Base-by-base conservation (phyloP, 345 rosid genomes). In the Citrus sp. region DNA sequence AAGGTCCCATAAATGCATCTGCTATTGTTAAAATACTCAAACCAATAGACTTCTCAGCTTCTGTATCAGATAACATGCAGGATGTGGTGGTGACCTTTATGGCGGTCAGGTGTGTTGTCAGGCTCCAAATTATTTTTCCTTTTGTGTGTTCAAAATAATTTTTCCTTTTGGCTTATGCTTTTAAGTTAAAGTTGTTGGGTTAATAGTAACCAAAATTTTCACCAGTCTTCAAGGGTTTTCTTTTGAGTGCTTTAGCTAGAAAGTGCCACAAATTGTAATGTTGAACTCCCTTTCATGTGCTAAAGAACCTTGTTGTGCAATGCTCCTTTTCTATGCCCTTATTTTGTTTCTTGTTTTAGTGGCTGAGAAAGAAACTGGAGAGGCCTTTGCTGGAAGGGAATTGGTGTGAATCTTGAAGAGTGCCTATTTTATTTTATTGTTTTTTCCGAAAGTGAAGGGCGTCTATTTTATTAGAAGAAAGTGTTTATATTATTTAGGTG, bases 81-180 rank as follows among this genome's bases (percentile, higher is more conserved):
- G 94, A 92, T 64, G 99, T 89, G 73, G 67, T 82, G 75, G 98
- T 97, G 74, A 89, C 91, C 72, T 97, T 97, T 79, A 25, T 63
- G 78, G 98, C 93, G 27, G 32, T 88, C 85, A 94, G 99, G 99
- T 97, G 83, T 71, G 93, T 87, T 56, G 22, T 77, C 55, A 54
- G 59, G 49, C 64, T 77, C 63, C 56, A 63, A 22, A 60, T 59
- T 70, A 69, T 9, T 42, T 46, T 12, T 46, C 60, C 60, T 59
- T 61, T 67, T 19, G 38, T 24, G 32, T 58, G 32, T 62, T 40
- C 10, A 37, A 24, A 37, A 74, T 5, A 62, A 24, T 2, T 19
- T 51, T 37, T 28, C 22, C 34, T 27, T 28, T n/a, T 21, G 51
- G 64, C 49, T 68, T 74, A 24, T 51, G 7, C 24, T 73, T 72